Base-by-base conservation (phyloP, 2,329 filamentous ascomycete species). In the Neonectria faginata region DNA sequence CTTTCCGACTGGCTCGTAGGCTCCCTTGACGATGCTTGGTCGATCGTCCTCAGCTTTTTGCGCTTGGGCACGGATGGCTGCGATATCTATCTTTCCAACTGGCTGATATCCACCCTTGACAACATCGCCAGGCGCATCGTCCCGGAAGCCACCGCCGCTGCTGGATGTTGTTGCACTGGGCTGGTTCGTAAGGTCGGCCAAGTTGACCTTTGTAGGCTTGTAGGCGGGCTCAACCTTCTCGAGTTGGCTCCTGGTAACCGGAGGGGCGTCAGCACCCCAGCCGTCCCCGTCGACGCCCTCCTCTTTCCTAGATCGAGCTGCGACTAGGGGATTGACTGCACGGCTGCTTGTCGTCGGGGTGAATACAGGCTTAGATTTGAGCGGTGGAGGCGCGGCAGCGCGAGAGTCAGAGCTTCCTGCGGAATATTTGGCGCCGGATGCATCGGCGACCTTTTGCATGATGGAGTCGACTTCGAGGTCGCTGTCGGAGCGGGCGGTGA, bases 71-170 rank as follows among this genome's bases (percentile, higher is more conserved):
- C 96, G 89, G 70, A 99, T 91, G 41, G 93, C 94, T 25, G 91
- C 92, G 80, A 99, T 98, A 75, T 99, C 94, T n/a, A 99, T 92
- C 82, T 97, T 98, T 61, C 96, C 96, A 72, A 99, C 84, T 20
- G 96, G 96, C 78, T 97, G 93, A 79, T 99, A 99, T 16, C 87
- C 91, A 48, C 96, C 96, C 75, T 82, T 92, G 56, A 98, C 89
- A 20, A 97, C 87, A 75, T 94, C 91, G 25, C 79, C 71, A 36
- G 71, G 61, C 5, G 80, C 78, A 52, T 87, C 83, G 51, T 86
- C 80, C 57, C 78, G 77, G 44, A 81, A 73, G 31, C 84, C 78
- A 57, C 82, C 79, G 58, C 85, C 82, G 75, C 87, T 88, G 69
- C 87, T 81, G n/a, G 48, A 11, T 5, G 91, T 88, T 11, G 90